phyloP scores from a whole-genome alignment of 208 protist genomes.

The Tritrichomonas musculus region DNA sequence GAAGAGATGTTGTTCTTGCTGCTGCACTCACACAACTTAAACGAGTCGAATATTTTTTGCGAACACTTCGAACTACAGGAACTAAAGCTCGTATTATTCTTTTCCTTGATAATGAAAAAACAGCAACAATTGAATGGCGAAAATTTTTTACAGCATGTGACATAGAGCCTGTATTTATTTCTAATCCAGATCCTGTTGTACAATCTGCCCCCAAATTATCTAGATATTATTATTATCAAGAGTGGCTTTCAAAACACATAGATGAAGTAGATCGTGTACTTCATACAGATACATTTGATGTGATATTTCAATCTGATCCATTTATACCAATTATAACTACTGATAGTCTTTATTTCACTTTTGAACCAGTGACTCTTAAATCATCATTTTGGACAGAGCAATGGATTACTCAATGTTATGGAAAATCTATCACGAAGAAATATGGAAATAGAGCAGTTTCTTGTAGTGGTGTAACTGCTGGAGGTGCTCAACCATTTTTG shows the following conservation, averaged over 20 bases:
- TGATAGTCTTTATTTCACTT: neutral
- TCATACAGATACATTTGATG: constrained; percentile 12
- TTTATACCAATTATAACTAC: neutral
- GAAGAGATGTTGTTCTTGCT: neutral
- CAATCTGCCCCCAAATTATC: neutral
- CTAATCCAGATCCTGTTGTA: neutral
- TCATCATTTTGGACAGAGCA: neutral
- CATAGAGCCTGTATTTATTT: neutral
- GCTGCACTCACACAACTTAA: neutral
- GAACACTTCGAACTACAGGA: neutral
- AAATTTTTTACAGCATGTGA: neutral
- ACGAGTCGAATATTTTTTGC: neutral
- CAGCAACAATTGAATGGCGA: neutral
- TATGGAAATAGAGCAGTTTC: neutral
- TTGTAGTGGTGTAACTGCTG: neutral
- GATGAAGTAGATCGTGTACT: neutral
- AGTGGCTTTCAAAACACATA: neutral
- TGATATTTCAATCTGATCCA: constrained; percentile 29
- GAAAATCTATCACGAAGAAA: no score
- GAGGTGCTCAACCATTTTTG: neutral
- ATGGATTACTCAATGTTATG: neutral
- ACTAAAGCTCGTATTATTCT: neutral
- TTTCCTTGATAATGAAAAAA: neutral
- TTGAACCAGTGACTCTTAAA: neutral
- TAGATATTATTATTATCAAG: neutral